Evolutionary conservation across 257 asterid genomes (phyloP), one percentile per base, ranked within the genome.

Genomic region (Mitragyna speciosa): DNA sequence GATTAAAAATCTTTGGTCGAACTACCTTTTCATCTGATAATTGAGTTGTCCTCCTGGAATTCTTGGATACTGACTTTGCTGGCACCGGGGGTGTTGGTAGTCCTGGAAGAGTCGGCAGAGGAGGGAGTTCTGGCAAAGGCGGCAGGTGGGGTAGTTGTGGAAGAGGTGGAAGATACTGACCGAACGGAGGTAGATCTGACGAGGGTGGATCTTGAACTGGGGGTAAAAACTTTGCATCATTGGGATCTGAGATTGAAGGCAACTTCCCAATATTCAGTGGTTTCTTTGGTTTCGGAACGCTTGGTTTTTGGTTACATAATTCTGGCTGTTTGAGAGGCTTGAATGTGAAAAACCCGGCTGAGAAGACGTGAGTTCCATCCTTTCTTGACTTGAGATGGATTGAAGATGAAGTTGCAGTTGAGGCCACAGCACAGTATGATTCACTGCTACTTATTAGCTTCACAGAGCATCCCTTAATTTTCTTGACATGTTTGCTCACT

Each of bases 281-380:
- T 45, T 73, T 77, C 70, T 77, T 78, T 68, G 59, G 20, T 30
- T 76, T 68, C 59, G 69, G 78, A 72, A 79, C 74, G 49, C 64
- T 81, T 79, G 87, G 91, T 80, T 90, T 92, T 79, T 87, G 92
- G 80, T 83, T 84, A 80, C 97, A 94, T 0, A 87, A 69, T 63
- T 88, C 81, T 12, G 97, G 97, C 54, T 89, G 93, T 39, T 89
- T 85, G 65, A 91, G 80, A 20, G 98, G 97, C 81, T 86, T 89
- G 88, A 94, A 91, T 28, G 98, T 86, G 91, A 94, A 89, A 56
- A 90, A 89, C 24, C 97, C 98, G 16, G 97, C 96, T 2, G 98
- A 93, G 87, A 90, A 91, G 61, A 93, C 84, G 78, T 86, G 94
- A 3, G 84, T 85, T n/a, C 96, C 95, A 17, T 88, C 81, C 61